Evolutionary conservation across 768 basidiomycete genomes (phyloP).

Genomic region (Sutorius australiensis): DNA sequence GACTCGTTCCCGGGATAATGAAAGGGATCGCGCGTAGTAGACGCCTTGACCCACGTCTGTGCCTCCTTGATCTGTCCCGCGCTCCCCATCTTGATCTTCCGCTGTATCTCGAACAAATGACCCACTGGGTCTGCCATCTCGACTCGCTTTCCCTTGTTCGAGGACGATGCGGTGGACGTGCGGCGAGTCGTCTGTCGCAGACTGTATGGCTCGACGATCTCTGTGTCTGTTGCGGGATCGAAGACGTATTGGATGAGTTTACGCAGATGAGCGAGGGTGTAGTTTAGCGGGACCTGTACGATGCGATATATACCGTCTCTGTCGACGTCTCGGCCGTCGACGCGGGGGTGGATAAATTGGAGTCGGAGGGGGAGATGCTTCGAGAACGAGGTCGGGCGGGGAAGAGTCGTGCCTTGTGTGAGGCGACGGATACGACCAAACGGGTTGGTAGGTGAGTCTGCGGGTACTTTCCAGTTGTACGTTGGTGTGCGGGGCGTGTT

Average conservation of each 20-base stretch:
- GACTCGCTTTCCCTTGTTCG: constrained; percentile 21
- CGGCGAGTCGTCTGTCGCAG: constrained; percentile 28
- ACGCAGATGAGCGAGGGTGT: constrained; percentile 64
- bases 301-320: constrained; percentile 58
- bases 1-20: constrained; percentile 39
- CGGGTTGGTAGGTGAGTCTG: constrained; percentile 69
- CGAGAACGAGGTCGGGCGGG: constrained; percentile 46
- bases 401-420: constrained; percentile 36
- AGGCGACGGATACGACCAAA: constrained; percentile 54
- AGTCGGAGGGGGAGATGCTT: constrained; percentile 63
- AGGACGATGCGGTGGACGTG: constrained; percentile 7
- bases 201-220: constrained; percentile 19
- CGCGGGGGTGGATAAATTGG: constrained; percentile 46
- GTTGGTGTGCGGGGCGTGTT: constrained; percentile 36
- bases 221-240: constrained; percentile 23
- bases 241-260: constrained; percentile 63
- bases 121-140: constrained; percentile 24
- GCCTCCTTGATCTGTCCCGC: constrained; percentile 54
- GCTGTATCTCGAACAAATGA: constrained; percentile 61
- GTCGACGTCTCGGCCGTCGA: constrained; percentile 19
- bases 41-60: constrained; percentile 46
- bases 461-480: constrained; percentile 44
- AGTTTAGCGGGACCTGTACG: constrained; percentile 66
- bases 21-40: constrained; percentile 51
- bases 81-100: constrained; percentile 40